Evolutionary conservation across 1,284 basidiomycete species (phyloP), one percentile per base, ranked within the genome.

Genomic region (Cutaneotrichosporon sp.): DNA sequence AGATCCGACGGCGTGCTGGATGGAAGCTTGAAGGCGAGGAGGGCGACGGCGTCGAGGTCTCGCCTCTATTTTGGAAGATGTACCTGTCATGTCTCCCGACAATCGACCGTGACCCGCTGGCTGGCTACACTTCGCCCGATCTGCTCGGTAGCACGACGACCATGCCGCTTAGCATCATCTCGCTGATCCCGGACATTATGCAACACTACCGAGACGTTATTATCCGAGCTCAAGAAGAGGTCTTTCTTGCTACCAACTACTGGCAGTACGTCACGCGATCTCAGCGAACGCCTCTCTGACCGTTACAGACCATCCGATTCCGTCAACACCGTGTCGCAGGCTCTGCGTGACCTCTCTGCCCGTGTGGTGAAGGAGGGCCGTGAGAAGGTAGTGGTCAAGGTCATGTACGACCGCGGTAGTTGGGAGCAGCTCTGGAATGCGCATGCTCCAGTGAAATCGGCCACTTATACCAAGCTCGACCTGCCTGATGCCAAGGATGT

Each of bases 321-420:
- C 7, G 79, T 82, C 24, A 76, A 70, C 22, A 80, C 78, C 25
- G 77, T 86, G 49, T 76, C 79, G 8, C 74, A 79, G 27, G 81
- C 81, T 0, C 71, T 86, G 9, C 75, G 75, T 17, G 81, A 84
- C 54, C 75, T 86, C 12, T 82, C 81, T 12, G 76, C 71, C 33
- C 70, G 79, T 11, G 65, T 76, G 6, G 72, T 77, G 6, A 77
- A 79, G 60, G 74, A 76, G 34, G 75, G 60, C 3, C 76, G 77
- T n/a, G 71, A 70, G 12, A 80, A 78, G 59, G 77, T 84, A n/a
- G 76, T 85, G 42, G 75, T 77, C 62, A 78, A 79, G 65, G 67
- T 86, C 63, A 81, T 85, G 64, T 86, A 85, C 70, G 84, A 86
- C 63, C 79, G 84, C 59, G 85, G 84, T 1, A 81, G 79, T 42